Conservation (phyloP, 352 stramenopile genomes). For the Saprolegnia diclina region DNA sequence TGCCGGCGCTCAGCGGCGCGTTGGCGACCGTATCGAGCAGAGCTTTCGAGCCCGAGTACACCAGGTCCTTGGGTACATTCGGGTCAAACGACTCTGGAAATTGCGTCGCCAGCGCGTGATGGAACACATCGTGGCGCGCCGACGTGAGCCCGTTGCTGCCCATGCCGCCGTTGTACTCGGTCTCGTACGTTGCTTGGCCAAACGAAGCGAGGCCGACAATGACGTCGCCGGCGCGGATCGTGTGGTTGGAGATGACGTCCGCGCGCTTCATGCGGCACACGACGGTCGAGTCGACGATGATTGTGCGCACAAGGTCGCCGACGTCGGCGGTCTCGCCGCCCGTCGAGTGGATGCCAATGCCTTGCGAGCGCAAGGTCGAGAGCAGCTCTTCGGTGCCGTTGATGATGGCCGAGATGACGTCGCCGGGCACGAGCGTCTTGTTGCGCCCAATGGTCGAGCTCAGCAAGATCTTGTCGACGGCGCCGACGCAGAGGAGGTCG, state of each 20-base stretch:
- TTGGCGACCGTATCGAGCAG: conserved; percentile 28
- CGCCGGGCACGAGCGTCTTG: conserved; percentile 34
- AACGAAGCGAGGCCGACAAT: conserved; percentile 35
- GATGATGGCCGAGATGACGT: conserved; percentile 40
- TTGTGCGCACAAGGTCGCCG: conserved; percentile 35
- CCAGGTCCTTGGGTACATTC: conserved; percentile 28
- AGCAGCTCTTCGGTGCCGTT: conserved; percentile 37
- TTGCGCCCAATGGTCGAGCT: conserved; percentile 38
- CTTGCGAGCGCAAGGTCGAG: conserved; percentile 29
- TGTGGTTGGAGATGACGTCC: conserved; percentile 35
- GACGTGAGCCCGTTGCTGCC: conserved; percentile 37
- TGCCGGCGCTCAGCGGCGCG: conserved; percentile 30
- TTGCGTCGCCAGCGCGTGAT: conserved; percentile 29
- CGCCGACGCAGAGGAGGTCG: conserved; percentile 36
- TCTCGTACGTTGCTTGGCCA: conserved; percentile 38
- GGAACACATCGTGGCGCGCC: conserved; percentile 36
- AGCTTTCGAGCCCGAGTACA: conserved; percentile 33
- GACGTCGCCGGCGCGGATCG: conserved; percentile 32
- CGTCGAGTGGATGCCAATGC: conserved; percentile 32
- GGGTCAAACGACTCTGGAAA: conserved; percentile 37
- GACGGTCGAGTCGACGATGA: conserved; percentile 38
- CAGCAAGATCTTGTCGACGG: conserved; percentile 34
- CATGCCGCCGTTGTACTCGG: conserved; percentile 39
- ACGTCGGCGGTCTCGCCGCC: conserved; percentile 38
- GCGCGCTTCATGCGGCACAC: conserved; percentile 30